These are phyloP conservation scores for Pholiota microspora DNA, from an alignment of 768 basidiomycete genomes.

Conservation along the genomic window DNA sequence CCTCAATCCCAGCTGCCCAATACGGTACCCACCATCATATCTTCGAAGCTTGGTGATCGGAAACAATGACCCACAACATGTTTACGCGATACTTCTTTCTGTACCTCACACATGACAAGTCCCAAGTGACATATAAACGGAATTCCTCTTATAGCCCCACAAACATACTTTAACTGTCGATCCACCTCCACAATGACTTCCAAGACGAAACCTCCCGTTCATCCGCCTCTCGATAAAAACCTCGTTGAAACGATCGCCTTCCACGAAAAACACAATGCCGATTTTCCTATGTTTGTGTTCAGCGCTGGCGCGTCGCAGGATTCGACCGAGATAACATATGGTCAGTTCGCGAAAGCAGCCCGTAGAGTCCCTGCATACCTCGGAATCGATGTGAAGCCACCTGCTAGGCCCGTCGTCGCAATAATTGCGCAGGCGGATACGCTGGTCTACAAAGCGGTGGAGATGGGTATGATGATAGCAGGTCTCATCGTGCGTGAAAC, in stretches of 20 bases:
- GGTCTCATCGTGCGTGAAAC: slow-evolving; percentile 4
- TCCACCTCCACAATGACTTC: background rate
- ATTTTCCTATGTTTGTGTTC: slow-evolving; percentile 10
- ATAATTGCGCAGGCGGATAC: slow-evolving; percentile 10
- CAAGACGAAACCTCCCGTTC: slow-evolving; percentile 1
- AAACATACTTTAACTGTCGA: background rate
- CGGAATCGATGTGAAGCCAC: slow-evolving; percentile 2
- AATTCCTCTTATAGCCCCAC: background rate
- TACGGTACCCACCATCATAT: too few relatives aligned
- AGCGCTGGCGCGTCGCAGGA: slow-evolving; percentile 1
- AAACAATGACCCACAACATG: too few relatives aligned
- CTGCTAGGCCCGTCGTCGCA: slow-evolving; percentile 7
- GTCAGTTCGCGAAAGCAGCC: slow-evolving; percentile 6
- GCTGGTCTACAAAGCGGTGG: slow-evolving; percentile 9
- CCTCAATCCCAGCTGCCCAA: too few relatives aligned
- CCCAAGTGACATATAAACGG: too few relatives aligned
- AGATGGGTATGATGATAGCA: slow-evolving; percentile 8
- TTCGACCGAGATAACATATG: slow-evolving; percentile 6
- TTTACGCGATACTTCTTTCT: too few relatives aligned
- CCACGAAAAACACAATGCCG: slow-evolving; percentile 41
- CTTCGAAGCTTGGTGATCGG: too few relatives aligned
- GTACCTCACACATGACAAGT: too few relatives aligned
- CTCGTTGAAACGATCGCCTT: slow-evolving; percentile 42
- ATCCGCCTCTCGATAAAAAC: slow-evolving; percentile 7
- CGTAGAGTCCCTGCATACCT: slow-evolving; percentile 2